Base-by-base conservation (phyloP, 1,139 yeast species). In the Wickerhamomyces sp. region DNA sequence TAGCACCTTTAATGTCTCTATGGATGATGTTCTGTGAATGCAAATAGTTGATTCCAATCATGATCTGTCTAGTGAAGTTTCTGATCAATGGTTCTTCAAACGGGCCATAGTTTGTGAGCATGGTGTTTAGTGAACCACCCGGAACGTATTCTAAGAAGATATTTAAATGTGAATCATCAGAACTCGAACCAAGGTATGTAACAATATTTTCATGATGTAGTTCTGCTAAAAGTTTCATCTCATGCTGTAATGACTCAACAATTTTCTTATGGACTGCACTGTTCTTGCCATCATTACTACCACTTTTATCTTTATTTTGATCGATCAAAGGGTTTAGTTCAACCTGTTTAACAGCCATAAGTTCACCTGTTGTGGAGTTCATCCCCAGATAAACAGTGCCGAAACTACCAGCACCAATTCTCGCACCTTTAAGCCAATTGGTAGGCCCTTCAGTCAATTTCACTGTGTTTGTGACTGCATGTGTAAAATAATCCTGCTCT, bases 281-380 rank as follows among this genome's bases (percentile, higher is more conserved):
- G 14, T 42, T 36, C 39, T 44, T 35, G 8, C 40, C 35, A 17
- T 36, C 39, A 17, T 27, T 32, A 5, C 32, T 32, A 14, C 41
- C 49, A 5, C 31, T 35, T 9, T 33, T 38, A 4, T 26, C 44
- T 8, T 35, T 42, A 4, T 45, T 35, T 5, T 39, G 51, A 27
- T 48, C 47, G 30, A 32, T 44, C 28, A 44, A 39, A 19, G 44
- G 55, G 38, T 38, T 57, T 43, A 88, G 58, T 28, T 82, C 82
- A 0, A 91, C 96, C 56, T 89, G 96, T 52, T 91, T 91, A 12
- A 91, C 96, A 0, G 97, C 98, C 95, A 91, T 87, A 36, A 91
- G 66, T 54, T 88, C 97, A 28, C 98, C 98, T 0, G 95, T 88
- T 29, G 81, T 64, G 1, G 95, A 85, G 54, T 88, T 87, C 81